Evolutionary conservation across 2,329 filamentous ascomycete genomes (phyloP), one percentile per base, ranked within the genome.

Genomic region (Geosmithia putterillii): DNA sequence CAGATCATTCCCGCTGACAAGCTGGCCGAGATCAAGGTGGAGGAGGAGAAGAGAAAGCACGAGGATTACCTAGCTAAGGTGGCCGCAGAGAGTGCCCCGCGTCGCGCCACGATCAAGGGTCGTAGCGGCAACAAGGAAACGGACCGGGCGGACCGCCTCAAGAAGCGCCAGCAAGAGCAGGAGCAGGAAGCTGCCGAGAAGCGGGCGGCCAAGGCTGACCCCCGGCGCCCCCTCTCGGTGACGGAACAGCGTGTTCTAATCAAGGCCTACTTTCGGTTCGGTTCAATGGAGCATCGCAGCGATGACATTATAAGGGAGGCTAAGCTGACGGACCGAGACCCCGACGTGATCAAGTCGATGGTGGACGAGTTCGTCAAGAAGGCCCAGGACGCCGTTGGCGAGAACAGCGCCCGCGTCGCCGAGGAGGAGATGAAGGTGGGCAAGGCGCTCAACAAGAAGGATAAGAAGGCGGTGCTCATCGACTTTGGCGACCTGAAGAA

Each of bases 1-100:
- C 85, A 96, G 51, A 98, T 98, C 54, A 96, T 98, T 52, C 94
- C 92, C 1, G 88, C 89, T 46, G 88, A 95, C 7, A 81, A 95
- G 54, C 74, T 98, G 17, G 89, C 89, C 15, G 81, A 81, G 47
- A 84, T 96, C 63, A 95, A 94, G 60, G 81, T 80, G 0, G 86
- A 94, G 42, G 90, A 96, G 54, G 85, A 94, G 51, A 80, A 83
- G 59, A 83, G 84, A 55, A 79, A 85, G 44, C 79, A 95, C 44
- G 86, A 89, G 14, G 79, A 83, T 40, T 94, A 92, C 50, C 76
- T 95, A 1, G 83, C 81, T 21, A 81, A 83, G 53, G 76, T 92
- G 40, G 78, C 92, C 44, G 87, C 92, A 49, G 83, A 92, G 55
- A 95, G 82, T 51, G 84, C 85, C 28, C 89, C 89, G 7, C 80